Percentiles rank a stretch among this genome's conserved stretches.
These are phyloP conservation scores for Chalciporus piperatus DNA, from an alignment of 768 basidiomycete genomes.

Conservation along the genomic window DNA sequence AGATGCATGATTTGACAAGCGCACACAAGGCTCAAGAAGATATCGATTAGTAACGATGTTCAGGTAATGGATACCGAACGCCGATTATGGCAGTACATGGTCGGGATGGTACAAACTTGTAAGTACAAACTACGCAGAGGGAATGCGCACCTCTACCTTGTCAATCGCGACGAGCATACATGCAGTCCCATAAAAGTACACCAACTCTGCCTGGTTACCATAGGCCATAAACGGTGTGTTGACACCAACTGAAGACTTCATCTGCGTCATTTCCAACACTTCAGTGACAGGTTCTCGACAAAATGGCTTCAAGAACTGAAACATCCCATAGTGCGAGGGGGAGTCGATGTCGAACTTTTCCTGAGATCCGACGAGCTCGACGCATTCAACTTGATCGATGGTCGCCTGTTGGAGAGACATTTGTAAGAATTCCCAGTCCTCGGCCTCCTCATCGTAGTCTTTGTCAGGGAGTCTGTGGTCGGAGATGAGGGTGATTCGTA, in stretches of 20 bases:
- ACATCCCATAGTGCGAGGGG: too few species aligned
- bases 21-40: too few species aligned
- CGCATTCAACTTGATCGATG: slow-evolving; percentile 2
- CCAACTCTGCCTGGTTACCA: slow-evolving; percentile 5
- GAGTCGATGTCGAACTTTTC: not conserved
- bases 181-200: slow-evolving; percentile 13
- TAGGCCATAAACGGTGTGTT: not conserved
- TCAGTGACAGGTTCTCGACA: slow-evolving; percentile 3
- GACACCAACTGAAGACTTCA: slow-evolving; percentile 7
- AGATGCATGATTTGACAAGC: too few species aligned
- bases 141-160: slow-evolving; percentile 1
- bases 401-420: not conserved
- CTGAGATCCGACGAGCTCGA: not conserved
- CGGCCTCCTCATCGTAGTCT: too few species aligned
- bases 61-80: too few species aligned
- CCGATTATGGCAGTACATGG: too few species aligned
- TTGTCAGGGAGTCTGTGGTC: not conserved
- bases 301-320: not conserved
- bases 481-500: not conserved
- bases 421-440: too few species aligned
- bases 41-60: too few species aligned
- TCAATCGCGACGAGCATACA: slow-evolving; percentile 13
- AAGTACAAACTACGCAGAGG: too few species aligned
- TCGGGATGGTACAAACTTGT: too few species aligned
- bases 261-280: slow-evolving; percentile 10